These are phyloP conservation scores for Syzygium malaccense DNA, from an alignment of 441 rosid genomes.

Conservation along the genomic window DNA sequence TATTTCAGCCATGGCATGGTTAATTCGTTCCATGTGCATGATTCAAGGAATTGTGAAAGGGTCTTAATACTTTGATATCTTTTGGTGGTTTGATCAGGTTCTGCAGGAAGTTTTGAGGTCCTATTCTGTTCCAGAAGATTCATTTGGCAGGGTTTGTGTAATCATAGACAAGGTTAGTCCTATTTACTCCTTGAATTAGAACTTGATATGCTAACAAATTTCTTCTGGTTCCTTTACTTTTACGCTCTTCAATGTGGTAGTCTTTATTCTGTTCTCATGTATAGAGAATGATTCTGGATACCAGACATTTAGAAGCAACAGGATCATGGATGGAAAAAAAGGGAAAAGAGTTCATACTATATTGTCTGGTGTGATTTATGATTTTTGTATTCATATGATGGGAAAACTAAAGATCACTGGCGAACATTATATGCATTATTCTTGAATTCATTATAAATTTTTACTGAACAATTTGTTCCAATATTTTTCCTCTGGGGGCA, in stretches of 20 bases:
- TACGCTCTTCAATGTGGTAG: neutral
- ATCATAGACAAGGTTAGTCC: conserved; percentile 83
- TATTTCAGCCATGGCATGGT: neutral
- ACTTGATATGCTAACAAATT: neutral
- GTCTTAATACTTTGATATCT: neutral
- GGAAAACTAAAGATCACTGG: neutral
- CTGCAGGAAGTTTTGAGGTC: conserved; percentile 68
- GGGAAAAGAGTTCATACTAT: neutral
- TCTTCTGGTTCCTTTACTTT: neutral
- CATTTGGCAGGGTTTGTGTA: conserved; percentile 75
- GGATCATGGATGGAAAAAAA: neutral
- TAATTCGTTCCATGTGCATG: neutral
- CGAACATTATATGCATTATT: neutral
- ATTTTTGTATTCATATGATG: neutral
- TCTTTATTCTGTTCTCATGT: neutral
- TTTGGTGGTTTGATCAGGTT: conserved; percentile 34
- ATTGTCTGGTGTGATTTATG: neutral
- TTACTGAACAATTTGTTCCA: neutral
- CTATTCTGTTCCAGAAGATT: conserved; percentile 55
- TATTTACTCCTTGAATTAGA: neutral
- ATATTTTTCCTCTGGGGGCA: neutral
- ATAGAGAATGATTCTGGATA: neutral
- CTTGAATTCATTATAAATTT: neutral
- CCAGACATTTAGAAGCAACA: neutral
- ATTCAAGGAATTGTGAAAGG: neutral